Evolutionary conservation across 192 early-diverging fungal species (phyloP).

Genomic region (Spizellomyces sp.): DNA sequence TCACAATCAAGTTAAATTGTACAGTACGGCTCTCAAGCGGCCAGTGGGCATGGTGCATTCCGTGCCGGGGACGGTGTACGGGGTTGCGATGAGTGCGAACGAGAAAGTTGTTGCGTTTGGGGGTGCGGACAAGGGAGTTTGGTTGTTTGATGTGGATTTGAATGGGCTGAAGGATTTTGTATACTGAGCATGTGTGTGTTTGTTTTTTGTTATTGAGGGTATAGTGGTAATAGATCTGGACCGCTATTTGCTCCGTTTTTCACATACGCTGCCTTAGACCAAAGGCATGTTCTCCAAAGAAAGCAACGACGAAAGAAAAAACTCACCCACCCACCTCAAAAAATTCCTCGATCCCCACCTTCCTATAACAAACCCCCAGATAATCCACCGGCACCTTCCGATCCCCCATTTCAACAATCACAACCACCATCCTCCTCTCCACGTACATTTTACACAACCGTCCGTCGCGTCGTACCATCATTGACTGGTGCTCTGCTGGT

Average conservation of each 20-base stretch:
- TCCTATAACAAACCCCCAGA: neutral
- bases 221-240: too few relatives aligned
- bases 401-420: too few relatives aligned
- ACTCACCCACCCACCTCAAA: neutral
- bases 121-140: slow-evolving; percentile 42
- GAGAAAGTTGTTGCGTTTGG: slow-evolving; percentile 51
- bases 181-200: slow-evolving; percentile 26
- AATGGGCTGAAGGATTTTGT: slow-evolving; percentile 37
- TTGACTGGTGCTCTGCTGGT: too few relatives aligned
- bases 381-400: neutral
- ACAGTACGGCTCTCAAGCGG: slow-evolving; percentile 16
- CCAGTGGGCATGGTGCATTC: slow-evolving; percentile 47
- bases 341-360: neutral
- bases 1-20: slow-evolving; percentile 50
- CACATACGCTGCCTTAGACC: too few relatives aligned
- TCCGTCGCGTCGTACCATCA: too few relatives aligned
- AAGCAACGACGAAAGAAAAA: too few relatives aligned
- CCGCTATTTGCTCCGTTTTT: too few relatives aligned
- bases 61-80: slow-evolving; percentile 44
- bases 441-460: too few relatives aligned
- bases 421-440: too few relatives aligned
- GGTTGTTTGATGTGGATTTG: slow-evolving; percentile 45
- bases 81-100: slow-evolving; percentile 35
- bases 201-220: too few relatives aligned
- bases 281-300: too few relatives aligned